Percentiles rank a stretch among this genome's conserved stretches.
Evolutionary conservation across 2,329 filamentous ascomycete species (phyloP).

Genomic region (Aspergillus quadricinctus): DNA sequence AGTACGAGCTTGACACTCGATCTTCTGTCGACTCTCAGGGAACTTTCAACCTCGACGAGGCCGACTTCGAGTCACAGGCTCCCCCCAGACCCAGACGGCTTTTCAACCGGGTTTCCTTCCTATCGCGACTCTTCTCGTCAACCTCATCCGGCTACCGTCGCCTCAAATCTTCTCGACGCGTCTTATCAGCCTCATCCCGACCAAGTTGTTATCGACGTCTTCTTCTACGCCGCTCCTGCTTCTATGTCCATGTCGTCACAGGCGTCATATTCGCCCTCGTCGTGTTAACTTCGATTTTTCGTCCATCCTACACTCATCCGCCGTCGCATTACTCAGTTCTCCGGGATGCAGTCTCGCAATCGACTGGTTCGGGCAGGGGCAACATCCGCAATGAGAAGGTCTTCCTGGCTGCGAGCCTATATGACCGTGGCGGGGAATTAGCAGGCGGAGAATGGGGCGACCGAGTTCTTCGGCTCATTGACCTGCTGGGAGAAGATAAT

Average conservation of each 20-base stretch:
- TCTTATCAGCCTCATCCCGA: conserved; percentile 19
- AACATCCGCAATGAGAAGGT: conserved; percentile 60
- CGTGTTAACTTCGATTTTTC: conserved; percentile 45
- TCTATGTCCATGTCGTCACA: conserved; percentile 23
- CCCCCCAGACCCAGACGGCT: conserved; percentile 24
- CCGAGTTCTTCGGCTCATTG: conserved; percentile 57
- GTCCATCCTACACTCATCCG: conserved; percentile 53
- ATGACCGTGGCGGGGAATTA: conserved; percentile 58
- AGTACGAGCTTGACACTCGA: conserved; percentile 38
- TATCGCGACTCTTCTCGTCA: conserved; percentile 26
- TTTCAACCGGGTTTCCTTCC: conserved; percentile 17
- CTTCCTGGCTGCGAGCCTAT: conserved; percentile 68
- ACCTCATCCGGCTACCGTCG: conserved; percentile 28
- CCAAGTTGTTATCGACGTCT: conserved; percentile 26
- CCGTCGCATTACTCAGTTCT: conserved; percentile 50
- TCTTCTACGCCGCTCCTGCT: conserved; percentile 28
- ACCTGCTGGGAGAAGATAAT: conserved; percentile 63
- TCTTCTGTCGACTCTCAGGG: conserved; percentile 38
- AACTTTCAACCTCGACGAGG: conserved; percentile 40
- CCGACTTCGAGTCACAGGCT: conserved; percentile 39
- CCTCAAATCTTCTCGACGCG: conserved; percentile 23
- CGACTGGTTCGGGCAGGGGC: conserved; percentile 38
- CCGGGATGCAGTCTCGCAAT: conserved; percentile 27
- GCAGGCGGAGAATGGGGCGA: conserved; percentile 62
- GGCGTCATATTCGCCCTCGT: conserved; percentile 28